Conservation (phyloP, 2,329 filamentous ascomycete species). For the Aureobasidium musti region DNA sequence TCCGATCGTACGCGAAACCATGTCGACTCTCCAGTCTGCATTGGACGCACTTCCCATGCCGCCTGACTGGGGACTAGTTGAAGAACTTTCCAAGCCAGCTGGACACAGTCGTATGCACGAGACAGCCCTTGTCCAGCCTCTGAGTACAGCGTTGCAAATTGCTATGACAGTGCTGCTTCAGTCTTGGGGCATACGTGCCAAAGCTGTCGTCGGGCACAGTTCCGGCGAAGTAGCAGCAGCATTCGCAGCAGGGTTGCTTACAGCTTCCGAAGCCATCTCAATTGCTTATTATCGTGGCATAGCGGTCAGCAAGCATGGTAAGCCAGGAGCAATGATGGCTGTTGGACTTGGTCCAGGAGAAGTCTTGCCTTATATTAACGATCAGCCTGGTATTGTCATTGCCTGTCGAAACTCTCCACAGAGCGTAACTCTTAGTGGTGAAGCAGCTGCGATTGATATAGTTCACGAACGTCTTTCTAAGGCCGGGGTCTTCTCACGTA, state of each 20-base stretch:
- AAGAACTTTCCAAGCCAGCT: conserved; percentile 37
- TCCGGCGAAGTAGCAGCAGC: conserved; percentile 42
- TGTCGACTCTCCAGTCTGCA: conserved; percentile 31
- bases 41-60: conserved; percentile 29
- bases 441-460: not conserved
- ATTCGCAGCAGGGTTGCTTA: conserved; percentile 34
- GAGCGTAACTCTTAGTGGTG: not conserved
- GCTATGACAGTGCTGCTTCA: conserved; percentile 48
- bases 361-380: not conserved
- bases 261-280: conserved; percentile 30
- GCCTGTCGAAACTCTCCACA: not conserved
- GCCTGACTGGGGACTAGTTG: conserved; percentile 39
- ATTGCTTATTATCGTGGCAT: conserved; percentile 36
- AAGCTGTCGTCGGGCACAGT: conserved; percentile 38
- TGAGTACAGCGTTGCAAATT: conserved; percentile 59
- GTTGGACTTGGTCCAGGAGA: conserved; percentile 32
- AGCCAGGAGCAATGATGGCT: conserved; percentile 42
- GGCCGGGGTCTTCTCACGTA: not conserved
- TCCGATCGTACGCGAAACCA: conserved; percentile 5
- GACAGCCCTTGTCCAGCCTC: conserved; percentile 48
- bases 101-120: conserved; percentile 33
- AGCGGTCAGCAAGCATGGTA: not conserved
- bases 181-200: conserved; percentile 34
- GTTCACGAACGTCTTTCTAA: not conserved
- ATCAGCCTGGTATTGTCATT: not conserved